Conservation (phyloP, 2,329 filamentous ascomycete species). For the Talaromyces albobiverticillius region DNA sequence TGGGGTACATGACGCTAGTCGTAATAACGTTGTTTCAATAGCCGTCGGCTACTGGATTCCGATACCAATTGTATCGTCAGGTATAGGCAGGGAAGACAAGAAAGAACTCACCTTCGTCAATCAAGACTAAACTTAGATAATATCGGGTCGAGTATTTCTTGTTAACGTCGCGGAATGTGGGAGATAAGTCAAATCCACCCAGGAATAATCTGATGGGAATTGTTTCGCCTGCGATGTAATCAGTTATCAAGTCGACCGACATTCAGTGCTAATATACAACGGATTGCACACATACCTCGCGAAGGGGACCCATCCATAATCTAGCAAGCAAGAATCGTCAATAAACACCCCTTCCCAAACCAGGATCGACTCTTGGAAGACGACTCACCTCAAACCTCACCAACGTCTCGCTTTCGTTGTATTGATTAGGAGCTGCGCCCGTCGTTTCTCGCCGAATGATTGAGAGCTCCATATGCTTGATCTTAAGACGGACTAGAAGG, state of each 20-base stretch:
- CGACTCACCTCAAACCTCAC: constrained; percentile 81
- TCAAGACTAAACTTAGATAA: constrained; percentile 92
- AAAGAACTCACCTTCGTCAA: constrained; percentile 73
- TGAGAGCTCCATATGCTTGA: constrained; percentile 99
- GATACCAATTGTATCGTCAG: constrained; percentile 1
- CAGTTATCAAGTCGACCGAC: constrained; percentile 5
- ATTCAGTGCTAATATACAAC: not conserved
- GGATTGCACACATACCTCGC: constrained; percentile 60
- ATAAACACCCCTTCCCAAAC: not conserved
- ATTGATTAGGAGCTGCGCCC: constrained; percentile 94
- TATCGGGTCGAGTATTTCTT: constrained; percentile 99
- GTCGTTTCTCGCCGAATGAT: constrained; percentile 97
- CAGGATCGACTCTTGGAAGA: not conserved
- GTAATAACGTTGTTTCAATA: constrained; percentile 24
- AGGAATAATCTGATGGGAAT: constrained; percentile 97
- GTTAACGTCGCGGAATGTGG: constrained; percentile 98
- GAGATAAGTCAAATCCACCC: constrained; percentile 94
- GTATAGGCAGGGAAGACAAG: not conserved
- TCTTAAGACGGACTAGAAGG: constrained; percentile 92
- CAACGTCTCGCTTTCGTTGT: constrained; percentile 98
- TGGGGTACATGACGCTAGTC: constrained; percentile 3
- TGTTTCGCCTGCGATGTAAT: constrained; percentile 62
- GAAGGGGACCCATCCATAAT: constrained; percentile 99
- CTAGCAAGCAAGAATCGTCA: constrained; percentile 38
- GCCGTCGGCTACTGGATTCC: constrained; percentile 34